Evolutionary conservation across 2,329 filamentous ascomycete species (phyloP), one percentile per base, ranked within the genome.

Genomic region (Diplodia mutila): DNA sequence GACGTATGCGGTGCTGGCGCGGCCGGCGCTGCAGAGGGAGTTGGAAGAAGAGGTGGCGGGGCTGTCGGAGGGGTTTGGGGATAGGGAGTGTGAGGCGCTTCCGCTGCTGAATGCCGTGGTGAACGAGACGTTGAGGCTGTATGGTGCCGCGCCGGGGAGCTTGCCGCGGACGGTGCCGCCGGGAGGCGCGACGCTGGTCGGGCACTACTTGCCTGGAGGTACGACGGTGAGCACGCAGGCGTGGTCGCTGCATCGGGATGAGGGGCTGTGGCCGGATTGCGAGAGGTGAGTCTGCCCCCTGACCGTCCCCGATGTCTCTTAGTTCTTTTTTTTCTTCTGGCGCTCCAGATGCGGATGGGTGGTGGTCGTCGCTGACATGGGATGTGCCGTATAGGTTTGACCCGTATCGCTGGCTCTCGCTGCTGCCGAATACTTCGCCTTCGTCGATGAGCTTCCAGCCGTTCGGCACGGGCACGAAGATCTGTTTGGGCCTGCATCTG

Each of bases 401-500:
- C 42, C 77, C 76, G 1, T 65, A 70, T 11, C 76, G 76, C 53
- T 79, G 75, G 76, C 71, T 76, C 53, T 65, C 71, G 2, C 49
- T 51, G 65, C 65, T n/a, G 3, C 29, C 70, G 21, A 73, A 72
- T 53, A 71, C 46, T 46, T 69, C 2, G 73, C 75, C 1, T 68
- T 2, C 76, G 76, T 1, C 83, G 85, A 64, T 81, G 85, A 4
- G 85, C 85, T 21, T 91, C 89, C 70, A 87, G 88, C 81, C 89
- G 0, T 92, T 92, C 74, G 87, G 89, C 1, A 89, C 86, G 23
- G 90, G 90, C 0, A 87, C 89, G 0, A 81, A 89, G 25, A 89
- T 90, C 77, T 92, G 90, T 71, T 81, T 92, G 7, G 90, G 90
- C 0, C 86, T 87, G 6, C 89, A 92, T 71, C 86, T 92, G 70